These are phyloP conservation scores for Paxillus rubicundulus DNA, from an alignment of 768 basidiomycete species.

Conservation along the genomic window DNA sequence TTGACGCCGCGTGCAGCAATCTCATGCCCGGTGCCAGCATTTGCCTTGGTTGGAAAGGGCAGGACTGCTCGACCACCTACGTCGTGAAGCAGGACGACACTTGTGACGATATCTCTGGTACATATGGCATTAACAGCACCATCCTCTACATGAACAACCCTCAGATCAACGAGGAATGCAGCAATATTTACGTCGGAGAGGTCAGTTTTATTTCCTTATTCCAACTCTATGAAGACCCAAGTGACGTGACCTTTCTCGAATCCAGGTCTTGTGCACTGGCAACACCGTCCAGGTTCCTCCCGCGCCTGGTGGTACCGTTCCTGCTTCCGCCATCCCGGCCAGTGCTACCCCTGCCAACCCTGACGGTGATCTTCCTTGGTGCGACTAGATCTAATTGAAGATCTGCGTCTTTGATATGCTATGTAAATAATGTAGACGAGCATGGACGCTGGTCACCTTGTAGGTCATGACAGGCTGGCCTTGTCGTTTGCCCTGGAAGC, in stretches of 20 bases:
- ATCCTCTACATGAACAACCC: slow-evolving; percentile 72
- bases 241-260: neutral
- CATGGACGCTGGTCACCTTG: slow-evolving; percentile 3
- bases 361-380: slow-evolving; percentile 47
- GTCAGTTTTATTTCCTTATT: slow-evolving; percentile 36
- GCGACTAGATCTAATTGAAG: slow-evolving; percentile 38
- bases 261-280: slow-evolving; percentile 55
- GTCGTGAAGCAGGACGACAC: slow-evolving; percentile 54
- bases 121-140: slow-evolving; percentile 46
- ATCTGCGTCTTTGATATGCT: neutral
- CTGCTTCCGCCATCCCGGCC: slow-evolving; percentile 31
- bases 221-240: neutral
- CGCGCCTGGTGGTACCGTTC: slow-evolving; percentile 31
- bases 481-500: slow-evolving; percentile 18
- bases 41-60: slow-evolving; percentile 58
- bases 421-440: slow-evolving; percentile 3
- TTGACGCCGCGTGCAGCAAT: slow-evolving; percentile 58
- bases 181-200: slow-evolving; percentile 75
- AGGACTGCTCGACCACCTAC: slow-evolving; percentile 65
- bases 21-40: slow-evolving; percentile 46
- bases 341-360: slow-evolving; percentile 26
- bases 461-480: slow-evolving; percentile 25
- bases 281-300: slow-evolving; percentile 42
- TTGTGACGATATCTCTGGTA: slow-evolving; percentile 49
- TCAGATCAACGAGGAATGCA: slow-evolving; percentile 53